Percentiles rank a stretch among this genome's conserved stretches.
Evolutionary conservation across 1,284 basidiomycete genomes (phyloP).

Genomic region (Moesziomyces sp.): DNA sequence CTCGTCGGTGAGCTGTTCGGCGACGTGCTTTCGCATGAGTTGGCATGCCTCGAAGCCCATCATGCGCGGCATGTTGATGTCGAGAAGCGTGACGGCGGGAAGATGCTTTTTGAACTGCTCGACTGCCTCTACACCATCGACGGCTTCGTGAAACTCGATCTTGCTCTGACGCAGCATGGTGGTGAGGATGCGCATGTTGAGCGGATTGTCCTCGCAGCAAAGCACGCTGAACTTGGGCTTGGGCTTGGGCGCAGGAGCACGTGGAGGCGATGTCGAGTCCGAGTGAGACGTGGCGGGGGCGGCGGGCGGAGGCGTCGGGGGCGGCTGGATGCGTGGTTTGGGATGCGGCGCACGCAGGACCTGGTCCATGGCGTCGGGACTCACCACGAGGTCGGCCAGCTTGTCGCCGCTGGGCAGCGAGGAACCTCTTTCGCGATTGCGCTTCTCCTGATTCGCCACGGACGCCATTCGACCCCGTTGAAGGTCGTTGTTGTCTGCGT

Average conservation of each 20-base stretch:
- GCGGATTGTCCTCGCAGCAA: slow-evolving; percentile 60
- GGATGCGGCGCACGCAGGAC: slow-evolving; percentile 40
- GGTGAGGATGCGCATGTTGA: slow-evolving; percentile 55
- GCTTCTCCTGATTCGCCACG: slow-evolving; percentile 13
- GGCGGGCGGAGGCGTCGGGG: slow-evolving; percentile 1
- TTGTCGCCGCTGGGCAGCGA: slow-evolving; percentile 17
- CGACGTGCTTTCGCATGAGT: slow-evolving; percentile 37
- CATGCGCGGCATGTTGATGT: slow-evolving; percentile 61
- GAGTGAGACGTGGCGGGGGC: neutral
- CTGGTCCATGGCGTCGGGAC: slow-evolving; percentile 34
- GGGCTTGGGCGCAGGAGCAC: slow-evolving; percentile 2
- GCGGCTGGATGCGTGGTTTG: slow-evolving; percentile 21
- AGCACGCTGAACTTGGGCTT: slow-evolving; percentile 44
- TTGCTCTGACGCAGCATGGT: slow-evolving; percentile 38
- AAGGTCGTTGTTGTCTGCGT: slow-evolving; percentile 9
- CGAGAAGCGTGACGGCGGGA: slow-evolving; percentile 50
- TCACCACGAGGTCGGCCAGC: slow-evolving; percentile 36
- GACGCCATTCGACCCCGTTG: slow-evolving; percentile 13
- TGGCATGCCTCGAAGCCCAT: slow-evolving; percentile 54
- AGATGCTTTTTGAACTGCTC: slow-evolving; percentile 42
- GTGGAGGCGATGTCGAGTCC: neutral
- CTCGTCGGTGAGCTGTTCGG: slow-evolving; percentile 3
- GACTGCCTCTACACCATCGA: slow-evolving; percentile 52
- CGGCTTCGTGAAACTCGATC: slow-evolving; percentile 44
- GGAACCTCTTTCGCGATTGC: slow-evolving; percentile 10